Conservation (phyloP, 2,329 filamentous ascomycete genomes). For the Domatiomyces catenatus region DNA sequence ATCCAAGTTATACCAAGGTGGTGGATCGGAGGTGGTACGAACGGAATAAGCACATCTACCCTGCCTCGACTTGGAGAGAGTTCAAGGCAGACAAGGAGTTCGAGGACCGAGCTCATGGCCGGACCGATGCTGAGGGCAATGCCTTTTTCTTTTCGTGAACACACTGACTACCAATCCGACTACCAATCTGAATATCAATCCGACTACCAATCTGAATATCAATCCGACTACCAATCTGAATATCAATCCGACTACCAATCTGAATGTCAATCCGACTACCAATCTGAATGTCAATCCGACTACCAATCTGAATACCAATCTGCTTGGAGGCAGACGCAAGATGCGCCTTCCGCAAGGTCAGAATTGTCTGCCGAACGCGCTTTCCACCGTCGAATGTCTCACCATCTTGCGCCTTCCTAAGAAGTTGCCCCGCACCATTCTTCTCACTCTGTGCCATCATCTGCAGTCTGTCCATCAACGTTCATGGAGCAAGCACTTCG, state of each 20-base stretch:
- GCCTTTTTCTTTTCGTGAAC: slow-evolving; percentile 61
- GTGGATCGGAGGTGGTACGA: slow-evolving; percentile 96
- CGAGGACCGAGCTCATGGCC: slow-evolving; percentile 46
- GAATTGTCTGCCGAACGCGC: not conserved
- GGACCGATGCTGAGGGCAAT: slow-evolving; percentile 77
- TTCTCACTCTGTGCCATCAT: slow-evolving; percentile 4
- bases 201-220: too few relatives aligned
- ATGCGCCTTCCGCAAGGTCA: not conserved
- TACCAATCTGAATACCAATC: too few relatives aligned
- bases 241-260: too few relatives aligned
- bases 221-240: too few relatives aligned
- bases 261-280: too few relatives aligned
- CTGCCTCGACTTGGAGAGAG: slow-evolving; percentile 86
- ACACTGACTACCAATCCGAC: not conserved
- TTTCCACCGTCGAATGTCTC: not conserved
- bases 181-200: too few relatives aligned
- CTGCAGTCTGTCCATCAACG: slow-evolving; percentile 3
- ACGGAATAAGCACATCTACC: slow-evolving; percentile 94
- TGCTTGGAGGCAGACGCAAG: not conserved
- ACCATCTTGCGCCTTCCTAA: not conserved
- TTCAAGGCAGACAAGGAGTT: slow-evolving; percentile 82
- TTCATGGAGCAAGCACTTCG: slow-evolving; percentile 58
- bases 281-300: too few relatives aligned
- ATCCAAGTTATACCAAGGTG: slow-evolving; percentile 74
- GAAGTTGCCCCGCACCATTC: slow-evolving; percentile 1